A percentile compares a stretch with the other conserved stretches of the same genome.
phyloP scores from a whole-genome alignment of 192 early-diverging fungal genomes.

The Dissophora globulifera region DNA sequence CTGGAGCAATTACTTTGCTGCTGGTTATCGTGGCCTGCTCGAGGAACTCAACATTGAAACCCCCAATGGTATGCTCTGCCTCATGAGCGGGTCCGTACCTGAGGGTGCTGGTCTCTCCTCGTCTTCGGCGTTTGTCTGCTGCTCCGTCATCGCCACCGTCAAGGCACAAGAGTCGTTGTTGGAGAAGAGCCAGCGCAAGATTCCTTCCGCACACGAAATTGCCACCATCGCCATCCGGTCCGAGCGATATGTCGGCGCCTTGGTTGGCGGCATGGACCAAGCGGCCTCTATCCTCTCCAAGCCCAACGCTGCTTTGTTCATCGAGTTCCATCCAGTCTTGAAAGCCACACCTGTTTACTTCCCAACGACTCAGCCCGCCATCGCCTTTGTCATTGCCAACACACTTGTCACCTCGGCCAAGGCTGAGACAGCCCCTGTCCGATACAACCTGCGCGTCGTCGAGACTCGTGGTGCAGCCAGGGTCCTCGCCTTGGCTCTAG shows the following conservation, averaged over 20 bases:
- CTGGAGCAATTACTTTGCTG: slow-evolving; percentile 95
- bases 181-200: slow-evolving; percentile 4
- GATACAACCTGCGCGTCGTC: slow-evolving; percentile 94
- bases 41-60: slow-evolving; percentile 57
- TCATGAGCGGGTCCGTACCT: slow-evolving; percentile 87
- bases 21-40: slow-evolving; percentile 83
- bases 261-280: slow-evolving; percentile 90
- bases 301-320: slow-evolving; percentile 74
- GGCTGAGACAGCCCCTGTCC: slow-evolving; percentile 82
- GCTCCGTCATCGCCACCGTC: slow-evolving; percentile 74
- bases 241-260: slow-evolving; percentile 86
- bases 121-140: slow-evolving; percentile 87
- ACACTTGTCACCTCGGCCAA: slow-evolving; percentile 89
- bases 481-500: slow-evolving; percentile 65
- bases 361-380: slow-evolving; percentile 60
- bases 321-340: slow-evolving; percentile 84
- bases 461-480: slow-evolving; percentile 86
- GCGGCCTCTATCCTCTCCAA: slow-evolving; percentile 83
- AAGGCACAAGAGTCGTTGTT: slow-evolving; percentile 59
- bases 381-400: slow-evolving; percentile 91
- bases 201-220: slow-evolving; percentile 58
- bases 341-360: slow-evolving; percentile 69
- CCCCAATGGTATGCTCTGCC: slow-evolving; percentile 70
- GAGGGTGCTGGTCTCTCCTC: slow-evolving; percentile 86
- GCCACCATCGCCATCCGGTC: slow-evolving; percentile 78